Conservation (phyloP, 2,329 filamentous ascomycete species). For the Aspergillus eucalypticola region DNA sequence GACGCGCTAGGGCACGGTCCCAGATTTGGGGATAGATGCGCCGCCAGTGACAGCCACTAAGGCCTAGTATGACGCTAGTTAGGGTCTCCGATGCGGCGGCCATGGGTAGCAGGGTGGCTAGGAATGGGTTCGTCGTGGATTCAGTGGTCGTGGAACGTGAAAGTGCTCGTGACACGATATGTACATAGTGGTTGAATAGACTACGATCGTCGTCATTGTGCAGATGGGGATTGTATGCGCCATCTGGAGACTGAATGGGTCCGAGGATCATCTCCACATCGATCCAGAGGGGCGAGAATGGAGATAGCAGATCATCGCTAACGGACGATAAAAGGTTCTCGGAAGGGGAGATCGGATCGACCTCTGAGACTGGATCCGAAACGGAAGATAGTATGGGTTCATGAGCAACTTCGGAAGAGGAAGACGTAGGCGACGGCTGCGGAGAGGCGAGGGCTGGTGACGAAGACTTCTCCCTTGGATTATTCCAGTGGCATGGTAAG, state of each 20-base stretch:
- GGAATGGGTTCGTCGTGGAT: constrained; percentile 27
- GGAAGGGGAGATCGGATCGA: not conserved
- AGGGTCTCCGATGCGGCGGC: constrained; percentile 28
- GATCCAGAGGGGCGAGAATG: constrained; percentile 13
- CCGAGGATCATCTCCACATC: constrained; percentile 7
- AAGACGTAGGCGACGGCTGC: not conserved
- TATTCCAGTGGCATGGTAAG: constrained; percentile 23
- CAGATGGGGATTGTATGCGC: constrained; percentile 23
- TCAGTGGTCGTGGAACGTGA: constrained; percentile 25
- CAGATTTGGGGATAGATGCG: constrained; percentile 30
- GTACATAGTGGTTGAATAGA: constrained; percentile 33
- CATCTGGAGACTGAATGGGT: constrained; percentile 11
- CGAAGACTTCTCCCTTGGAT: too few species aligned
- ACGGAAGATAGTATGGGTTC: not conserved
- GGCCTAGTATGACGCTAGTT: constrained; percentile 28
- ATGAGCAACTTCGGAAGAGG: constrained; percentile 7
- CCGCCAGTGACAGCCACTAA: constrained; percentile 33
- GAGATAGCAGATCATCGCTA: not conserved
- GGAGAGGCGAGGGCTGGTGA: too few species aligned
- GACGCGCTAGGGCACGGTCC: constrained; percentile 27
- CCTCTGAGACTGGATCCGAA: not conserved
- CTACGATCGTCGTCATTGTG: constrained; percentile 29
- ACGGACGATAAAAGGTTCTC: not conserved
- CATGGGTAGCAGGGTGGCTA: constrained; percentile 28
- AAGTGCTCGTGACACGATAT: constrained; percentile 27